Base-by-base conservation (phyloP, 352 stramenopile species). In the Globisporangium paroecandrum region DNA sequence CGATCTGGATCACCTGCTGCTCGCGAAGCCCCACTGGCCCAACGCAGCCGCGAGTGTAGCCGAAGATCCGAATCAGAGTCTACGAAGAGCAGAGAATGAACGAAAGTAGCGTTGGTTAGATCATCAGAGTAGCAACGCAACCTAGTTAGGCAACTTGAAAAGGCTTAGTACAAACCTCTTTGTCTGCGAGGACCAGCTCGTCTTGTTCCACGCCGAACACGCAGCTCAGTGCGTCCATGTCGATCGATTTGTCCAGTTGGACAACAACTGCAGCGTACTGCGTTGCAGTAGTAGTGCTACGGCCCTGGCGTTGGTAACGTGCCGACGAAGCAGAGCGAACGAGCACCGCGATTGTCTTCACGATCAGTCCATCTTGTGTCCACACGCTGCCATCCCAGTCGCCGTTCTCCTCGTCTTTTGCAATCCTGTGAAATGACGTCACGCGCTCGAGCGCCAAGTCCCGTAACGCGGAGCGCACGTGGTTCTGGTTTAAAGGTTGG, bases 331-430 rank as follows among this genome's bases (percentile, higher is more conserved):
- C 32, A 29, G 54, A 72, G 25, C 70, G 71, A 65, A 85, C 43
- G 9, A 79, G 25, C 1, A 90, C 47, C 5, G 84, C 84, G 62
- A 92, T 89, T 3, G 77, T 92, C 65, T 90, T 92, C 54, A 90
- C 81, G 1, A 92, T 53, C 29, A 84, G 24, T 4, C 82, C 76
- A 20, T 64, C 54, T 0, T 73, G 65, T 1, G 64, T 58, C 4
- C 55, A 49, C 18, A 61, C 58, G 18, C 62, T 69, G 15, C 57
- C 46, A 3, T 75, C 67, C 63, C 63, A 77, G 27, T 54, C 54
- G 15, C 7, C 18, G 18, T 10, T 71, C 8, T 62, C 25, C 9
- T 55, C 24, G 46, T 46, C 41, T 47, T 76, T 73, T 22, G 55
- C 46, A 47, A 77, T 58, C 9, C 25, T 57, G 49, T 72, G 64